Conservation (phyloP, 495 filamentous ascomycete species). For the Aspergillus conjunctus region DNA sequence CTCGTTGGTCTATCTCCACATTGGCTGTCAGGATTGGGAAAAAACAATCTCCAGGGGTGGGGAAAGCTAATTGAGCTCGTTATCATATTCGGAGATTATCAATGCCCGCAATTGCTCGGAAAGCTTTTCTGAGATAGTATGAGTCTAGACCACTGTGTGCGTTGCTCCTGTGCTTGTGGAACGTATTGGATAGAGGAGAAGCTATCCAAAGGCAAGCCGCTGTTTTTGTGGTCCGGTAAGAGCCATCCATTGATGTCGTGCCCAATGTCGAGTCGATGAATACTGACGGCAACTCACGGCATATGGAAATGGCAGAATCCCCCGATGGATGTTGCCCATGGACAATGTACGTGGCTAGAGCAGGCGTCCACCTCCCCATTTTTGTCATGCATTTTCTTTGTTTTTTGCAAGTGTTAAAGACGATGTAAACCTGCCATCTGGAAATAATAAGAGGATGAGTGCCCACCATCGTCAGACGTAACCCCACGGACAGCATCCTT, state of each 20-base stretch:
- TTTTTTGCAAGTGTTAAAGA: not conserved
- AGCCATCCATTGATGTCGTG: conserved; percentile 1
- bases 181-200: not conserved
- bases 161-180: conserved; percentile 4
- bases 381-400: not conserved
- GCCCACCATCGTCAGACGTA: not conserved
- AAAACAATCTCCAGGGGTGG: not conserved
- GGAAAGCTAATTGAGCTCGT: not conserved
- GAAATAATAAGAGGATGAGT: not conserved
- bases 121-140: conserved; percentile 1
- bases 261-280: conserved; percentile 4
- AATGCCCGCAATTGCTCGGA: not conserved
- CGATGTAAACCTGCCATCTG: not conserved
- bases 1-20: not conserved
- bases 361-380: not conserved
- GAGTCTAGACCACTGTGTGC: conserved; percentile 13
- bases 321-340: not conserved
- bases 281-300: not conserved
- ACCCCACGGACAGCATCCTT: not conserved
- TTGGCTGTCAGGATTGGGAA: not conserved
- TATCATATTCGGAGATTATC: not conserved
- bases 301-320: not conserved
- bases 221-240: not conserved
- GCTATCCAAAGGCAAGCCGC: not conserved
- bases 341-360: not conserved